phyloP scores from a whole-genome alignment of 139 green algal species.

The Chlamydomonas applanata region DNA sequence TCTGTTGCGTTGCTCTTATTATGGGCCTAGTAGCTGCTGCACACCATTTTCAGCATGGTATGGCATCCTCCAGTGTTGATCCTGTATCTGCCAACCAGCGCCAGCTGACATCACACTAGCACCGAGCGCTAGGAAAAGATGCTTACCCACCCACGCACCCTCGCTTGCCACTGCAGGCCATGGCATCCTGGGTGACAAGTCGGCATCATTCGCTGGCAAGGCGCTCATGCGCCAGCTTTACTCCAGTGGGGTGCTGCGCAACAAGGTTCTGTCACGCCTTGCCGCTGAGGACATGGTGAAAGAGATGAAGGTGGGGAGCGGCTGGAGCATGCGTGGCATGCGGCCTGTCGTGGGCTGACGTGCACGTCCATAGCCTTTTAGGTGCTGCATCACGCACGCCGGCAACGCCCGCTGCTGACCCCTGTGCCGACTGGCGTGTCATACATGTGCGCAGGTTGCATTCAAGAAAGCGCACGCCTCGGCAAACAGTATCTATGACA shows the following conservation, averaged over 20 bases:
- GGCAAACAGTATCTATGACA: conserved; percentile 29
- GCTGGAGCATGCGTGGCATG: too few relatives aligned
- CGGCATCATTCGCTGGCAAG: conserved; percentile 33
- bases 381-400: neutral
- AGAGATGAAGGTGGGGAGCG: conserved; percentile 16
- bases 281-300: neutral
- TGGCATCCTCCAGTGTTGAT: too few relatives aligned
- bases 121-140: too few relatives aligned
- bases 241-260: conserved; percentile 10
- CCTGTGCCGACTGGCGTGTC: neutral
- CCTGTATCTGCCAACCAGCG: too few relatives aligned
- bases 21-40: too few relatives aligned
- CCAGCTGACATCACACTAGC: too few relatives aligned
- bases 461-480: conserved; percentile 31
- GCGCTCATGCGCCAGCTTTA: conserved; percentile 28
- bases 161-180: conserved; percentile 24
- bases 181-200: conserved; percentile 39
- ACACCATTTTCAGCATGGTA: too few relatives aligned
- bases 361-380: too few relatives aligned
- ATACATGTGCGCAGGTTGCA: neutral
- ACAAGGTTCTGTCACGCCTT: conserved; percentile 12
- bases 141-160: too few relatives aligned
- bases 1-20: too few relatives aligned
- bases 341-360: too few relatives aligned
- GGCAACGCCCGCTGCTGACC: neutral